Evolutionary conservation across 2,329 filamentous ascomycete genomes (phyloP), one percentile per base, ranked within the genome.

Genomic region (Huntiella abstrusa): DNA sequence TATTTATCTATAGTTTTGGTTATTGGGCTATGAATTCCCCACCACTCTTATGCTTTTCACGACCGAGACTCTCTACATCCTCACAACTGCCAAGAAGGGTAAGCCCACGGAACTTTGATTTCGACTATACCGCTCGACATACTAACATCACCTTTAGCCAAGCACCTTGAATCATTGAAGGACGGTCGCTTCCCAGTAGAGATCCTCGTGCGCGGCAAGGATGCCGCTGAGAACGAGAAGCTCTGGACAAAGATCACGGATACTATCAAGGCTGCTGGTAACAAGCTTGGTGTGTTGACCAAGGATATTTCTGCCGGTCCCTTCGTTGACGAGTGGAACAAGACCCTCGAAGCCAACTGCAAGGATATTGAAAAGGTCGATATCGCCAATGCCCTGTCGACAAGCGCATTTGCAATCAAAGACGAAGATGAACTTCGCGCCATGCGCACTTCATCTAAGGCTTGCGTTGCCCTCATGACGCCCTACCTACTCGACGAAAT

Each of bases 51-150:
- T 98, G 69, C 72, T 98, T 45, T 78, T 98, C 60, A 96, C 88
- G 1, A 67, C 79, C 51, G 91, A 96, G 51, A 77, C 77, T 41
- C 70, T 96, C 55, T 92, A 91, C 64, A 80, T 96, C 50, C 77
- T 98, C 53, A 98, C 91, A 5, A 98, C 91, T 4, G 80, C 84
- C 49, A 98, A 98, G 67, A 98, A 98, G 76, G 88, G 86, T 93
- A 59, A 35, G 54, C n/a, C 15, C 19, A 33, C 32, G 34, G 8
- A 44, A n/a, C 33, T 17, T 16, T 35, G 3, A n/a, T 13, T 10
- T 15, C 4, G 4, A 33, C 7, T 13, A 12, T 12, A 16, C 22
- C 12, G 13, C 4, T 28, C 15, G n/a, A 32, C 22, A 45, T 45
- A 33, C 41, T 35, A 46, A 47, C 40, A 32, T 11, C 10, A 15